phyloP scores from a whole-genome alignment of 2,329 filamentous ascomycete species.

The Colletotrichum sansevieriae region DNA sequence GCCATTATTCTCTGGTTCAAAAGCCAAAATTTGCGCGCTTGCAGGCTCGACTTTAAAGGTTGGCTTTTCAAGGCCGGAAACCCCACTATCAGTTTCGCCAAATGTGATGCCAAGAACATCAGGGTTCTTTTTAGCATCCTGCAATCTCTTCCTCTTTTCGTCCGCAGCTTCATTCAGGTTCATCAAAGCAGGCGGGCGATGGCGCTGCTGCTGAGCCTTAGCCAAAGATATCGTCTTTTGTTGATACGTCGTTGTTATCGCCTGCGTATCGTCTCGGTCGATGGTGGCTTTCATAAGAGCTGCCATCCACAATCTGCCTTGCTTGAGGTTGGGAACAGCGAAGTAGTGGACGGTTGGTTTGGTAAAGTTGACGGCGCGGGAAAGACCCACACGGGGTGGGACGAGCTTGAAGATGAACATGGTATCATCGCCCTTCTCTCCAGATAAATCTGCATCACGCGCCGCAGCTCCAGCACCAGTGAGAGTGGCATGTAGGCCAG shows the following conservation, averaged over 20 bases:
- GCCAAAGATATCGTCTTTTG: conserved; percentile 95
- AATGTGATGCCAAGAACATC: conserved; percentile 59
- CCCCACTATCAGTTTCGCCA: conserved; percentile 58
- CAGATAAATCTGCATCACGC: conserved; percentile 55
- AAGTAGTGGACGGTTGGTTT: conserved; percentile 99
- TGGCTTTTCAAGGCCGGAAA: conserved; percentile 58
- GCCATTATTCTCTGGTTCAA: conserved; percentile 48
- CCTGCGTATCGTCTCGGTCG: conserved; percentile 84
- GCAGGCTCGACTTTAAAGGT: conserved; percentile 50
- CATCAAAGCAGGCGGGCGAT: conserved; percentile 91
- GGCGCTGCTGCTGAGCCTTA: conserved; percentile 88
- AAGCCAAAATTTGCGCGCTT: conserved; percentile 43
- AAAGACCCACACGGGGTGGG: conserved; percentile 87
- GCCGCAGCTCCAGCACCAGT: conserved; percentile 84
- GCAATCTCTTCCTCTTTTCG: conserved; percentile 45
- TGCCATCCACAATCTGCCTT: conserved; percentile 97
- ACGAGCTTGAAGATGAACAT: conserved; percentile 99
- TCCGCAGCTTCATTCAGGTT: conserved; percentile 57
- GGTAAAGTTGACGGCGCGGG: conserved; percentile 94
- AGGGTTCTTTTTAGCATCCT: conserved; percentile 47
- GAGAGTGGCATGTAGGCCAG: conserved; percentile 90
- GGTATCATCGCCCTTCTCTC: conserved; percentile 70
- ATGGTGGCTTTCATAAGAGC: conserved; percentile 99
- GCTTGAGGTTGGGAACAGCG: conserved; percentile 89
- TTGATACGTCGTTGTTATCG: conserved; percentile 92